Evolutionary conservation across 192 early-diverging fungal genomes (phyloP), one percentile per base, ranked within the genome.

Genomic region (Mortierella antarctica): DNA sequence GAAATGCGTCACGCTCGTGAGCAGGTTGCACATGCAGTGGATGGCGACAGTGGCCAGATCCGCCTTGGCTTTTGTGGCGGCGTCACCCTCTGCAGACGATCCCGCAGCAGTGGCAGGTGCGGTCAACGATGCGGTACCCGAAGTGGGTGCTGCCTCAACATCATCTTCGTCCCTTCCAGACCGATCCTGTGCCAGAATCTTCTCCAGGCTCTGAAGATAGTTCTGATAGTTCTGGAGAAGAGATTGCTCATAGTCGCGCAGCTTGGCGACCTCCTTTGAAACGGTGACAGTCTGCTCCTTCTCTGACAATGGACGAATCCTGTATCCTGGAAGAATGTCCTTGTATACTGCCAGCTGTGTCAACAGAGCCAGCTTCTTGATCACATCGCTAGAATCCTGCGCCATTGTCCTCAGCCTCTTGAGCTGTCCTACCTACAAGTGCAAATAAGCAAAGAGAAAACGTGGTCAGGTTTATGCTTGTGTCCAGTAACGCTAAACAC

Each of bases 291-390:
- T 66, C 83, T 92, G 87, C 82, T 99, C 97, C 73, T 89, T 89
- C 40, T 93, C 96, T 0, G 95, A 91, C 68, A 96, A 85, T 47
- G 93, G 87, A 45, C 96, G 92, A 62, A 99, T 98, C 21, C 95
- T 90, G 85, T 99, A 99, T 82, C 93, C 95, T 4, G 97, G 97
- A 46, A 98, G 87, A 80, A 99, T 94, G 75, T 99, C 97, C 67
- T 95, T 92, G 86, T 93, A 99, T 6, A 99, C 94, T 0, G 94
- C 95, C 42, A 98, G 86, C 82, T 96, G 95, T 11, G 96, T 95
- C 57, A 98, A 76, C 39, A 97, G 74, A 0, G 91, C 92, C 45
- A 99, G 73, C 56, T 93, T 92, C 64, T 89, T 87, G 52, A 97
- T 87, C 12, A 86, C 86, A 6, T 74, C 61, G 64, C 93, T 92